phyloP scores from a whole-genome alignment of 768 basidiomycete species.

The Russula foetens region DNA sequence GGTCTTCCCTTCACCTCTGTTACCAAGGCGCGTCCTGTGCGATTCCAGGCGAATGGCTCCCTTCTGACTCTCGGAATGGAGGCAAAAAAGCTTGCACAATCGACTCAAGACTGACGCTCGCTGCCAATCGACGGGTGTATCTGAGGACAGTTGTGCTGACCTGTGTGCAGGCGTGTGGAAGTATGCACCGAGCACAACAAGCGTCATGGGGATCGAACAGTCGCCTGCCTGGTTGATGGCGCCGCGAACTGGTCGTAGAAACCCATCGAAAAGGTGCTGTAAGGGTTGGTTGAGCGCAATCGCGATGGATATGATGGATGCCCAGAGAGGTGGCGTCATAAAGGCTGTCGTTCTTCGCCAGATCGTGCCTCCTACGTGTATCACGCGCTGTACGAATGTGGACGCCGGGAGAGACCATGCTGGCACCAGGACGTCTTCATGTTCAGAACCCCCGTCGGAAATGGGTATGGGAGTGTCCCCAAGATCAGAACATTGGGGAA shows the following conservation, averaged over 20 bases:
- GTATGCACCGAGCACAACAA: slow-evolving; percentile 90
- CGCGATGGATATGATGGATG: slow-evolving; percentile 61
- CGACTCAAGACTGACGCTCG: slow-evolving; percentile 32
- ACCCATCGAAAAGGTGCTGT: slow-evolving; percentile 59
- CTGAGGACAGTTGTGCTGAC: too few relatives aligned
- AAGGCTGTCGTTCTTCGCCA: slow-evolving; percentile 50
- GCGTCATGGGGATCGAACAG: slow-evolving; percentile 81
- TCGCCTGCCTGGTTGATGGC: slow-evolving; percentile 61
- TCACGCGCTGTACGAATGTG: slow-evolving; percentile 25
- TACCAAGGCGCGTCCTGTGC: too few relatives aligned
- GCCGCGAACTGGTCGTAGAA: slow-evolving; percentile 58
- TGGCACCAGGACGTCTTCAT: too few relatives aligned
- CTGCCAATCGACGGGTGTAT: slow-evolving; percentile 6
- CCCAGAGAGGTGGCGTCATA: slow-evolving; percentile 87
- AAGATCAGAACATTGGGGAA: neutral
- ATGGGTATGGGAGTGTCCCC: too few relatives aligned
- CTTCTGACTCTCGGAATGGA: slow-evolving; percentile 19
- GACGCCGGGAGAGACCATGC: slow-evolving; percentile 22
- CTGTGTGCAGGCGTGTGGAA: slow-evolving; percentile 43
- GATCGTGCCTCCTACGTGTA: slow-evolving; percentile 23
- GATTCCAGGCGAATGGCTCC: slow-evolving; percentile 12
- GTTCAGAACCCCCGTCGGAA: too few relatives aligned
- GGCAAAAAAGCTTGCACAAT: slow-evolving; percentile 37
- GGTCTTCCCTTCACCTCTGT: slow-evolving; percentile 72
- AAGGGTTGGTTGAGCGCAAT: slow-evolving; percentile 72